A percentile compares a stretch with the other conserved stretches of the same genome.
Conservation (phyloP, 2,329 filamentous ascomycete genomes). For the Aureobasidium sp. region DNA sequence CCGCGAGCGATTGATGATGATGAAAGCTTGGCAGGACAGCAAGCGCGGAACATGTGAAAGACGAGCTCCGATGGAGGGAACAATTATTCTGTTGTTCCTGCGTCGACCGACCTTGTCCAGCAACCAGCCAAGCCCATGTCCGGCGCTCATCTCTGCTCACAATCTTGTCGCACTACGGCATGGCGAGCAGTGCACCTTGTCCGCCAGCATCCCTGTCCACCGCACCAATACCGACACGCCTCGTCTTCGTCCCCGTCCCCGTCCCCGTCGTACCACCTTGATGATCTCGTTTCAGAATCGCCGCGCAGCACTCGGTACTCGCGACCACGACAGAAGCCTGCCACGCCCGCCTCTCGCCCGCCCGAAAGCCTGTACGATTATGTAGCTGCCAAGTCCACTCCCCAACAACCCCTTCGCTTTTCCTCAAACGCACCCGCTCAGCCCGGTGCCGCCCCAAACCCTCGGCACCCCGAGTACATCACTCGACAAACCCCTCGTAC, state of each 20-base stretch:
- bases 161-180: neutral
- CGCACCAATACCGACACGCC: neutral
- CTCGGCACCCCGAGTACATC: neutral
- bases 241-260: neutral
- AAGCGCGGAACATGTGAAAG: neutral
- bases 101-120: neutral
- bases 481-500: neutral
- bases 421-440: neutral
- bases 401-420: neutral
- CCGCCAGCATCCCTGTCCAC: neutral
- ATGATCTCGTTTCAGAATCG: neutral
- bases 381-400: neutral
- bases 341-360: neutral
- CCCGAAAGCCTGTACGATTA: neutral
- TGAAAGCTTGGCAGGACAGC: neutral
- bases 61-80: neutral
- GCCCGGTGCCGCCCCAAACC: neutral
- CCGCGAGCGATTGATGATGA: neutral
- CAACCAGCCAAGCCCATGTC: conserved; percentile 1
- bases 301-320: conserved; percentile 10
- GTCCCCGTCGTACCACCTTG: neutral
- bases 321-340: neutral
- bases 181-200: neutral
- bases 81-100: neutral
- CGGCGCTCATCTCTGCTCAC: neutral